A percentile compares a stretch with the other conserved stretches of the same genome.
These are phyloP conservation scores for Primulina tabacum DNA, from an alignment of 257 asterid species.

Conservation along the genomic window DNA sequence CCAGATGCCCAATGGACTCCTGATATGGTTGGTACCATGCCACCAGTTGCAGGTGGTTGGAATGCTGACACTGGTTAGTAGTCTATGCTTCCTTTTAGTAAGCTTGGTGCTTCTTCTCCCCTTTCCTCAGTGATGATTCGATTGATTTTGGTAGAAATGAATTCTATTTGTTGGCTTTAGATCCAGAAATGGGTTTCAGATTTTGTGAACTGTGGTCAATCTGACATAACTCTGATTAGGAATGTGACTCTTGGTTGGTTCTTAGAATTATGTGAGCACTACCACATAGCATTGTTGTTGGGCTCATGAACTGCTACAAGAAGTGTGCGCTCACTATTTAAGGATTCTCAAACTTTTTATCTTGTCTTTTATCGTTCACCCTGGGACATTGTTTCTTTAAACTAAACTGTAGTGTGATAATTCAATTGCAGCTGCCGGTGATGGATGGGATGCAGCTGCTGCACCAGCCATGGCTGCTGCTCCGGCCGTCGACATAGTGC, in stretches of 20 bases:
- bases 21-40: slow-evolving; percentile 22
- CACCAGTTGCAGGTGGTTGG: slow-evolving; percentile 36
- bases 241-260: not conserved
- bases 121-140: not conserved
- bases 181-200: no score
- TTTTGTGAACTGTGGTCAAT: no score
- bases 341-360: no score
- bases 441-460: slow-evolving; percentile 59
- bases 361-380: not conserved
- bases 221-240: not conserved
- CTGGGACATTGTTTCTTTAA: not conserved
- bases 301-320: not conserved
- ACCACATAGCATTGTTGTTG: not conserved
- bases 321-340: not conserved
- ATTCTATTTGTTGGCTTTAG: not conserved
- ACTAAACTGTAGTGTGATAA: not conserved
- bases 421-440: slow-evolving; percentile 26
- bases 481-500: slow-evolving; percentile 25
- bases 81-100: not conserved
- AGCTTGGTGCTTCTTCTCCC: not conserved
- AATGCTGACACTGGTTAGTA: slow-evolving; percentile 37
- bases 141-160: not conserved
- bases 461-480: slow-evolving; percentile 42
- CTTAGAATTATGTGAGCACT: not conserved
- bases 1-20: slow-evolving; percentile 46